Conservation (phyloP, 1,139 yeast species). For the Maudiozyma humilis region DNA sequence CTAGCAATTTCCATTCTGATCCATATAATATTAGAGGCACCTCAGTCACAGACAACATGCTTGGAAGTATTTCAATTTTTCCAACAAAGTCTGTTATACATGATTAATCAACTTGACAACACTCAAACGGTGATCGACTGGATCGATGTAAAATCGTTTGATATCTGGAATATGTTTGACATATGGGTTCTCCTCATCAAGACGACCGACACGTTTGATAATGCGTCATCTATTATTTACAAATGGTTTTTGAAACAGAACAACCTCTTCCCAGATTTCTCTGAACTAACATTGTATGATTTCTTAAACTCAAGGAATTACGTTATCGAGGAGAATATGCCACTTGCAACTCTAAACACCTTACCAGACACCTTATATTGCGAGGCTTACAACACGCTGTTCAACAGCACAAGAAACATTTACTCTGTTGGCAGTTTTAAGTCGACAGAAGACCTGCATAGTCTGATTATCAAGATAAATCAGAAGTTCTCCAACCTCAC, state of each 20-base stretch:
- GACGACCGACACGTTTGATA: conserved; percentile 2
- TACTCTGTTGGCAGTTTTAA: conserved; percentile 9
- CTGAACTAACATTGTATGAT: conserved; percentile 6
- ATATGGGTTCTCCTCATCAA: conserved; percentile 9
- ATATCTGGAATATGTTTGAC: conserved; percentile 10
- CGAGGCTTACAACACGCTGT: conserved; percentile 9
- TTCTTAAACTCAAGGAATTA: conserved; percentile 8
- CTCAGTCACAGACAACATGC: not conserved
- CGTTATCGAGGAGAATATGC: conserved; percentile 5
- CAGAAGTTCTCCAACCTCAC: conserved; percentile 7
- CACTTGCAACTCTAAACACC: conserved; percentile 4
- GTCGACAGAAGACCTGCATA: conserved; percentile 12
- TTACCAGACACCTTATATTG: conserved; percentile 8
- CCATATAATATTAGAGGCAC: conserved; percentile 1
- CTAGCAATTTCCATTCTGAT: conserved; percentile 3
- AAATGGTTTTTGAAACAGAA: conserved; percentile 9
- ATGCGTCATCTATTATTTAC: conserved; percentile 6
- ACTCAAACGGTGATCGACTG: not conserved
- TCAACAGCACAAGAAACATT: conserved; percentile 4
- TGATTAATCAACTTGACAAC: conserved; percentile 2
- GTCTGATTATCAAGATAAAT: conserved; percentile 10
- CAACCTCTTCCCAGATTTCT: conserved; percentile 1
- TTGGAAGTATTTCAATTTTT: conserved; percentile 4
- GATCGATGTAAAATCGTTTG: conserved; percentile 3
- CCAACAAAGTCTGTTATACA: conserved; percentile 6